Base-by-base conservation (phyloP, 2,329 filamentous ascomycete genomes). In the Alternaria longipes region DNA sequence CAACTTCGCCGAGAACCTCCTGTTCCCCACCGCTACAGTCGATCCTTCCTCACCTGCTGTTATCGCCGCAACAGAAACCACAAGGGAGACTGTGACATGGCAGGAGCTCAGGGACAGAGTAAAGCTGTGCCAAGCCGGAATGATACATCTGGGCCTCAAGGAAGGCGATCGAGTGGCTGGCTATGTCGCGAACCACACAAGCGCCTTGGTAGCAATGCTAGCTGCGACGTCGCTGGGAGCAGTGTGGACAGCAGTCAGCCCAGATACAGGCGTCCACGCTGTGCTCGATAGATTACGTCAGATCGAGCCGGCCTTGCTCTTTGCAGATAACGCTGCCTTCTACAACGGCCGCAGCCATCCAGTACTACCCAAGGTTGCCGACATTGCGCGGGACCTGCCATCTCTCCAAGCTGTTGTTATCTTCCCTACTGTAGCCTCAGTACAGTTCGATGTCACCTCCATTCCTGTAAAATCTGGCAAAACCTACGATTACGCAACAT, bases 1-100 rank as follows among this genome's bases (percentile, higher is more conserved):
- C 66, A 99, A 98, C 79, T 98, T 97, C 76, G 94, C 94, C 26
- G 92, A 98, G 81, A 99, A 99, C 77, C 84, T 98, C 55, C 87
- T 99, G 4, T 97, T 90, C 77, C 94, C 94, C 4, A 78, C 82
- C 3, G 84, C 86, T 38, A 71, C 81, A 14, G 79, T 88, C 7
- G 81, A 90, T 64, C 86, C 89, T 52, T 79, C 87, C 46, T 83
- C 85, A 5, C 80, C 87, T 7, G 94, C 94, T 18, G 85, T 97
- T 46, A 91, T 97, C 70, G 91, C 91, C 26, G 90, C 88, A 4
- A 97, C 93, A 11, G 94, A 98, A 80, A 87, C 86, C 3, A 82
- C 82, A 14, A 84, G 86, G 52, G 86, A 91, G 70, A 82, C 84
- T 28, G 82, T 91, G 28, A 90, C 91, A 24, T 98, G 95, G 95